phyloP scores from a whole-genome alignment of 192 early-diverging fungal genomes.

The Neocallimastix lanati region DNA sequence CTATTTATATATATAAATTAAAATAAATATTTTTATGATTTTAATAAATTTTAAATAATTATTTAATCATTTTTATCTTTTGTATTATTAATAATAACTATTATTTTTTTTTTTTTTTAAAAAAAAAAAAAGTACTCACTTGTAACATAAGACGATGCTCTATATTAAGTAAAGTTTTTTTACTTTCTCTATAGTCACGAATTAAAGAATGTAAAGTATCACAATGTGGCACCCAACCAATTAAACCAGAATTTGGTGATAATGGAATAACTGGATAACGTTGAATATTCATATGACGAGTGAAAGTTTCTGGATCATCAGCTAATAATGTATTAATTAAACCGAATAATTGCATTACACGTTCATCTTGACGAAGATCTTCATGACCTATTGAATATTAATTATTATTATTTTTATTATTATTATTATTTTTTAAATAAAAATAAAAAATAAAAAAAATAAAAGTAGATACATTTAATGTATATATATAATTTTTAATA shows the following conservation, averaged over 20 bases:
- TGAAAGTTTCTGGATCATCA: slow-evolving; percentile 69
- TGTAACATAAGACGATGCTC: slow-evolving; percentile 78
- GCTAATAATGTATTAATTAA: slow-evolving; percentile 80
- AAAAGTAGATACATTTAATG: too few species aligned
- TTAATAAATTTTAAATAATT: too few species aligned
- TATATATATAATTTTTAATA: too few species aligned
- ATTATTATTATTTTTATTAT: too few species aligned
- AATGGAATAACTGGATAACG: slow-evolving; percentile 81
- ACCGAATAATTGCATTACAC: slow-evolving; percentile 96
- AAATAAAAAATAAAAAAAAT: too few species aligned
- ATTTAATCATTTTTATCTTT: too few species aligned
- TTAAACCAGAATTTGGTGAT: slow-evolving; percentile 84
- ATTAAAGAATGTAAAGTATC: slow-evolving; percentile 77
- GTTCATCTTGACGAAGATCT: slow-evolving; percentile 94
- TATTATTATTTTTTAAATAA: too few species aligned
- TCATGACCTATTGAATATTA: slow-evolving; percentile 75
- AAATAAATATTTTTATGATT: too few species aligned
- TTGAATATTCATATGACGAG: slow-evolving; percentile 75
- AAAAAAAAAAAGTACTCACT: too few species aligned
- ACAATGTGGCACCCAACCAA: slow-evolving; percentile 80
- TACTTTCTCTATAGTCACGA: slow-evolving; percentile 61
- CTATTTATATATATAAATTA: slow-evolving; percentile 12
- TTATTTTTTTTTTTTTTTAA: too few species aligned
- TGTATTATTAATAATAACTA: too few species aligned
- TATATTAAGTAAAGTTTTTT: slow-evolving; percentile 67